Percentiles rank a stretch among this genome's conserved stretches.
Evolutionary conservation across 495 filamentous ascomycete genomes (phyloP).

Genomic region (Aspergillus homomorphus): DNA sequence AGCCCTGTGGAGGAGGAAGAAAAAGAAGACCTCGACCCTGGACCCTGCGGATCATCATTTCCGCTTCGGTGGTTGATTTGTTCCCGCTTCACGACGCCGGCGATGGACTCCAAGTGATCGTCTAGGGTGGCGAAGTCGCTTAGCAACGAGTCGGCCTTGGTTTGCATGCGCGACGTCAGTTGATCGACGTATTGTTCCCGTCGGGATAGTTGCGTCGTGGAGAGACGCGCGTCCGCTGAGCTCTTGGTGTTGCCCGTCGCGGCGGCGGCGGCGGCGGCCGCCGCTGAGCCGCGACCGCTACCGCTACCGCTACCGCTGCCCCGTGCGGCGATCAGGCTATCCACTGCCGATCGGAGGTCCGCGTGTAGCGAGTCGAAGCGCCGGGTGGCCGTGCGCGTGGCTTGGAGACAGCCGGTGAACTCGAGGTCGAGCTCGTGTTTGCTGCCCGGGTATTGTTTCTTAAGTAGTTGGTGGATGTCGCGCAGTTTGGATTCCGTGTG

Average conservation of each 20-base stretch:
- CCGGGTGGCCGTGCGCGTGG: conserved; percentile 33
- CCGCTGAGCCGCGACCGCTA: background rate
- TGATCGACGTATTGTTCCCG: conserved; percentile 41
- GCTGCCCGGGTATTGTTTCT: conserved; percentile 30
- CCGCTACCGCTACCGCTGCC: background rate
- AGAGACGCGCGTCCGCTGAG: conserved; percentile 30
- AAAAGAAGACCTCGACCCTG: too few relatives aligned
- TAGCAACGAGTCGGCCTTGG: conserved; percentile 36
- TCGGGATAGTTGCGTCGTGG: conserved; percentile 31
- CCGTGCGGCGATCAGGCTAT: conserved; percentile 33
- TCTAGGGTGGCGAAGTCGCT: conserved; percentile 38
- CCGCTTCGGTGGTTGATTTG: conserved; percentile 6
- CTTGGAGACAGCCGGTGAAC: conserved; percentile 38
- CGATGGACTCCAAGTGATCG: conserved; percentile 43
- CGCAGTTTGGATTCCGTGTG: conserved; percentile 35
- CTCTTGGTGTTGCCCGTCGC: conserved; percentile 8
- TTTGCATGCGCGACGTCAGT: conserved; percentile 33
- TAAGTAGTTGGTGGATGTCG: conserved; percentile 31
- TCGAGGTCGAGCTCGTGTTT: conserved; percentile 42
- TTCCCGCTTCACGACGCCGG: conserved; percentile 28
- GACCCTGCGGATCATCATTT: background rate
- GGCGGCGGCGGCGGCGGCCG: conserved; percentile 12
- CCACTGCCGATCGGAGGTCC: conserved; percentile 41
- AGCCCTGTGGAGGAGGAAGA: background rate
- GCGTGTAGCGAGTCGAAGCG: conserved; percentile 41